Base-by-base conservation (phyloP, 2,329 filamentous ascomycete species). In the Sclerotinia spermophila region DNA sequence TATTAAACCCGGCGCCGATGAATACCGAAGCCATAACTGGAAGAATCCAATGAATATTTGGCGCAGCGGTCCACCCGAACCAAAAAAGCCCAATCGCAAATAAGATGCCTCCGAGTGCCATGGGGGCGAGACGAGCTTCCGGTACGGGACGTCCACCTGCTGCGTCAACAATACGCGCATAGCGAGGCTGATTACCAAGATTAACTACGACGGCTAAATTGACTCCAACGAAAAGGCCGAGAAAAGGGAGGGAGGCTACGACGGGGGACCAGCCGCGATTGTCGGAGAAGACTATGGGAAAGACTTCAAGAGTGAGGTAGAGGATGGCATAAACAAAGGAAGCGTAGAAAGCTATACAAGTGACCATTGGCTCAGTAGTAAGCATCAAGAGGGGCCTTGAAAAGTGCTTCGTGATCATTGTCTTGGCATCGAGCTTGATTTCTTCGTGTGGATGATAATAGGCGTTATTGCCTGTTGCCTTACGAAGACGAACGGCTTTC, bases 311-410 rank as follows among this genome's bases (percentile, higher is more conserved):
- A 84, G 88, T 81, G 71, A 93, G 83, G 78, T 92, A 93, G 0
- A 93, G 82, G 0, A 92, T 84, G 0, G 87, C 89, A 88, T 90
- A 93, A 64, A 86, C 87, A 79, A 93, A 93, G 0, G 89, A 84
- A 0, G 89, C 86, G 89, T 91, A 93, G 5, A 91, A 81, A 0
- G 87, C 75, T 80, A 93, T 93, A 81, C 83, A 88, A 77, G 88
- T 88, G 0, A 89, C 85, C 19, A 89, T 86, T 0, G 86, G 85
- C 73, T 89, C 87, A 0, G 86, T 89, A 35, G 84, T 75, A 8
- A 89, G 83, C 6, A 89, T 83, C 72, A 10, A 80, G 74, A 82
- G 67, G 0, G 81, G 81, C 7, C 77, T 59, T 5, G 75, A 73
- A 42, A 78, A 74, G 21, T 78, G 77, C 67, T 78, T 78, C 8